These are phyloP conservation scores for Russula ochroleuca DNA, from an alignment of 768 basidiomycete genomes.

Conservation along the genomic window DNA sequence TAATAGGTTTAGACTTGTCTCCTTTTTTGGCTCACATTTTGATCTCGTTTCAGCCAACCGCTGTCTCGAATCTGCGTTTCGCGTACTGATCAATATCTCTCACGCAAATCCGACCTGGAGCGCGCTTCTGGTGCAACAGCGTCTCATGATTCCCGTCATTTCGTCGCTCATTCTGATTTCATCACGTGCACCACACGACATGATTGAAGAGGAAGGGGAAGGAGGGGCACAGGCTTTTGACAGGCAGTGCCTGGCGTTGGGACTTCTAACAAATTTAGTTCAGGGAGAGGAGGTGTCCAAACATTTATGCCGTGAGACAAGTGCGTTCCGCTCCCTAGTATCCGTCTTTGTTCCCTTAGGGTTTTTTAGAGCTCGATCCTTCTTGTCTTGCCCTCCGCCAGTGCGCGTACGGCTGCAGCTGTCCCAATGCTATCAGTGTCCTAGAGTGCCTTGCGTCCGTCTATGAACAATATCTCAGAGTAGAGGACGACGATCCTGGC, in stretches of 20 bases:
- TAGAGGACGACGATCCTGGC: conserved; percentile 32
- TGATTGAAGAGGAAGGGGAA: conserved; percentile 29
- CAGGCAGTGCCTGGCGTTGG: conserved; percentile 67
- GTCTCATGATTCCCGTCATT: conserved; percentile 45
- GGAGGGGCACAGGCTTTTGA: conserved; percentile 51
- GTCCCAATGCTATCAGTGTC: conserved; percentile 42
- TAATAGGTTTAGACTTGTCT: neutral
- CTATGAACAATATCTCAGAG: conserved; percentile 42
- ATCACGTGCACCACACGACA: conserved; percentile 30
- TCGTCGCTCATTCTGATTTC: conserved; percentile 45
- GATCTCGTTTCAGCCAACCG: conserved; percentile 35
- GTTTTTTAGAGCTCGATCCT: conserved; percentile 45
- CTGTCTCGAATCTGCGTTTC: conserved; percentile 55
- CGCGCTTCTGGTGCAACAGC: conserved; percentile 44
- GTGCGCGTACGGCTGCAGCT: conserved; percentile 54
- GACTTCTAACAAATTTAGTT: conserved; percentile 70
- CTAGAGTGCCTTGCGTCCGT: conserved; percentile 50
- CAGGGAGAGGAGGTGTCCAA: conserved; percentile 53
- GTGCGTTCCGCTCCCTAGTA: conserved; percentile 43
- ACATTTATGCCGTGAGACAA: conserved; percentile 42
- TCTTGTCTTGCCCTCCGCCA: conserved; percentile 46
- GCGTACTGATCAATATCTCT: conserved; percentile 67
- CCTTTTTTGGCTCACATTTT: conserved; percentile 16
- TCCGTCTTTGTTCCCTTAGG: conserved; percentile 3
- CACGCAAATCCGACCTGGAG: conserved; percentile 60